phyloP scores from a whole-genome alignment of 345 rosid species.

The Garcia nutans region DNA sequence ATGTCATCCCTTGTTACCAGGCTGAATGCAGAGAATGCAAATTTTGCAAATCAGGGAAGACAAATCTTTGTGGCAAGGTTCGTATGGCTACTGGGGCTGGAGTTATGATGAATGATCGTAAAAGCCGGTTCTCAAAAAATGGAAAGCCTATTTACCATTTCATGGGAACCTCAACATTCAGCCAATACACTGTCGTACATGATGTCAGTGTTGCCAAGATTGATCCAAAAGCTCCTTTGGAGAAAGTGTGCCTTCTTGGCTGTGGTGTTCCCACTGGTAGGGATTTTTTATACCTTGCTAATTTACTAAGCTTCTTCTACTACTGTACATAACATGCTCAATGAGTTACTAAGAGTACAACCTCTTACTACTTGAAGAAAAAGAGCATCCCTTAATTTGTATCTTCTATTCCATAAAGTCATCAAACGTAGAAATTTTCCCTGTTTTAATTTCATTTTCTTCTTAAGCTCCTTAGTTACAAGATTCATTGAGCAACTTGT shows the following conservation, averaged over 20 bases:
- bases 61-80: conserved; percentile 95
- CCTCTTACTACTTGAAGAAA: not conserved
- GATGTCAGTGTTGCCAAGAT: conserved; percentile 97
- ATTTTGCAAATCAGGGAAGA: conserved; percentile 95
- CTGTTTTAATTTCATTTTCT: not conserved
- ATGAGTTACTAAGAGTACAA: not conserved
- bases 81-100: conserved; percentile 93
- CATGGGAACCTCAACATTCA: conserved; percentile 99
- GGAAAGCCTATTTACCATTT: conserved; percentile 90
- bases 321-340: not conserved
- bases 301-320: not conserved
- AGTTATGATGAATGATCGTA: conserved; percentile 86
- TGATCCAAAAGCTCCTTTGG: conserved; percentile 88
- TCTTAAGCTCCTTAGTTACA: not conserved
- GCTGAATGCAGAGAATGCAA: conserved; percentile 99
- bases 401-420: not conserved
- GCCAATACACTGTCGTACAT: conserved; percentile 96
- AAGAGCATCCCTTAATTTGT: not conserved
- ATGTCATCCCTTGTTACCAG: conserved; percentile 96
- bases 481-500: not conserved
- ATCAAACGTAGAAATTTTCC: not conserved
- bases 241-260: conserved; percentile 98
- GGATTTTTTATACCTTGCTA: conserved; percentile 12
- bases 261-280: conserved; percentile 99
- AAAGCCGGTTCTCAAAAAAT: conserved; percentile 80